Base-by-base conservation (phyloP, 768 basidiomycete species). In the Wakefieldia striispora region DNA sequence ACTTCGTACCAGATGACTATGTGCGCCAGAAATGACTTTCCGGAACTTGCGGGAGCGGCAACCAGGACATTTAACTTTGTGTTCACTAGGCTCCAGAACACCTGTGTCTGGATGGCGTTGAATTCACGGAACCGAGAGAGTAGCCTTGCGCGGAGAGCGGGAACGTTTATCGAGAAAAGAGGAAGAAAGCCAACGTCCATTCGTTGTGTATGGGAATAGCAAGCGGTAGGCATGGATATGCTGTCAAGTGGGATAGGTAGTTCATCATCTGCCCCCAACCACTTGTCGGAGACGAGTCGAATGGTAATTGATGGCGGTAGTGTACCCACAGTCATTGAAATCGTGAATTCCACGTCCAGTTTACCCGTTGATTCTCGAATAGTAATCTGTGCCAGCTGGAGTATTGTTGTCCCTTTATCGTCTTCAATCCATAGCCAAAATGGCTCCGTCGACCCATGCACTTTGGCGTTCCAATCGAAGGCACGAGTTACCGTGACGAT, bases 371-470 rank as follows among this genome's bases (percentile, higher is more conserved):
- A 75, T 53, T 82, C 79, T 38, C 87, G 84, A 53, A 97, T 80
- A 29, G 83, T 59, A 21, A 95, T 69, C 59, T 88, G 83, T 1
- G 83, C 73, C 45, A 88, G 76, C 62, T 95, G 94, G 11, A 94
- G 78, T 59, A 98, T 95, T 33, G 78, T 78, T n/a, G 78, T 55
- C n/a, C 83, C 86, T 29, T 86, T 79, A 33, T 85, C 76, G 60
- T 95, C 92, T 70, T 98, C 94, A 3, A 97, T 72, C 97, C 97
- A 98, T 26, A 99, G 67, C 86, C 91, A 97, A 70, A 97, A 97
- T 2, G 91, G 87, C 66, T 98, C 92, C 2, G 74, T 72, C 11
- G 71, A 73, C 0, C 87, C 88, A 58, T 97, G 94, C 3, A 85
- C 58, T 64, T 81, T 88, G 21, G 72, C 59, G 56, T 75, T 87